Evolutionary conservation across 164 flowering plant species (phyloP).

Genomic region (Dillenia turbinata): DNA sequence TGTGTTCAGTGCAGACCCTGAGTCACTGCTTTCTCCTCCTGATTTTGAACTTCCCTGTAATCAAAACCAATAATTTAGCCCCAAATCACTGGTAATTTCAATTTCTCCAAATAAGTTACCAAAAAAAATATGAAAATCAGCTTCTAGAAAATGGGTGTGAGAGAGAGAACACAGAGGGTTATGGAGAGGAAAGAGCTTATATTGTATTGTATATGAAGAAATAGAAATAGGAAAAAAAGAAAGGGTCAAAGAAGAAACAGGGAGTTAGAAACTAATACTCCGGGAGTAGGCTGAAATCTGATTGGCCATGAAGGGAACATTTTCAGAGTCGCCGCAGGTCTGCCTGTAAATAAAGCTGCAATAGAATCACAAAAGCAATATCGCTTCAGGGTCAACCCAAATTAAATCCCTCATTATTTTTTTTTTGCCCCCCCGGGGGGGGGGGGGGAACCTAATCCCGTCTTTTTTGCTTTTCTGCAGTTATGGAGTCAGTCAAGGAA

Average conservation of each 20-base stretch:
- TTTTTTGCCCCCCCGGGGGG: conserved; percentile 13
- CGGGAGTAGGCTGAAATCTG: conserved; percentile 58
- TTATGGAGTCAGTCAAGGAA: conserved; percentile 42
- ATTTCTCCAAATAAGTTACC: no score
- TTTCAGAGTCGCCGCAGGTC: conserved; percentile 89
- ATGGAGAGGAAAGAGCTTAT: not conserved
- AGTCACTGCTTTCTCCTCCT: conserved; percentile 76
- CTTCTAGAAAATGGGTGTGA: not conserved
- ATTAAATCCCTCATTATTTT: conserved; percentile 17
- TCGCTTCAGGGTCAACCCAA: conserved; percentile 31
- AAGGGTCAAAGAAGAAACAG: conserved; percentile 38
- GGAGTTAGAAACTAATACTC: conserved; percentile 28
- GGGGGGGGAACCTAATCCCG: conserved; percentile 24
- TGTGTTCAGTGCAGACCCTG: conserved; percentile 69
- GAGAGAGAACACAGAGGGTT: not conserved
- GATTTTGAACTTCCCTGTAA: conserved; percentile 69
- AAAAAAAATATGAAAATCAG: no score
- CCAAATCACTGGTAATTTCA: not conserved
- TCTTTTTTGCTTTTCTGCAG: conserved; percentile 30
- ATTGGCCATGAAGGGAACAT: conserved; percentile 98
- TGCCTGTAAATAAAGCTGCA: conserved; percentile 72
- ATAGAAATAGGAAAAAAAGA: conserved; percentile 2
- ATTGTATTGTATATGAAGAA: not conserved
- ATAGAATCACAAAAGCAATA: conserved; percentile 45
- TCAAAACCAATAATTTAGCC: not conserved